phyloP scores from a whole-genome alignment of 2,329 filamentous ascomycete genomes.

The Botryotinia narcissicola region DNA sequence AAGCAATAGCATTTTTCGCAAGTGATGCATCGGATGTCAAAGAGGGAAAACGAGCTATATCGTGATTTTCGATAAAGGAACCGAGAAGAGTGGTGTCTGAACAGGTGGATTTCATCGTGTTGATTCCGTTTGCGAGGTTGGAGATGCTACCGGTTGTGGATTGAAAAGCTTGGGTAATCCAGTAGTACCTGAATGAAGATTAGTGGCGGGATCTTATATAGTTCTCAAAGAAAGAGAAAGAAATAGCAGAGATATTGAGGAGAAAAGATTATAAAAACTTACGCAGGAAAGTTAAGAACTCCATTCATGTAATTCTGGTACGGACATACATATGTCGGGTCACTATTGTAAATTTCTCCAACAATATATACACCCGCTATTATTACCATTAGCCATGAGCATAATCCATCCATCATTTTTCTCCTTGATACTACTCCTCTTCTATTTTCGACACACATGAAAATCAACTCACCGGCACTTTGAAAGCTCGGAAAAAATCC shows the following conservation, averaged over 20 bases:
- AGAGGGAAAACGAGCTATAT: conserved; percentile 31
- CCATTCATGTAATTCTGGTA: conserved; percentile 57
- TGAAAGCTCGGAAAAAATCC: conserved; percentile 56
- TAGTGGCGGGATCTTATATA: neutral
- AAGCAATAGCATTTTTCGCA: conserved; percentile 50
- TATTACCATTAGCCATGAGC: neutral
- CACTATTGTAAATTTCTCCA: conserved; percentile 58
- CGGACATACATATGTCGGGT: conserved; percentile 51
- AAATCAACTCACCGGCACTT: conserved; percentile 38
- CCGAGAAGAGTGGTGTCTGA: conserved; percentile 42
- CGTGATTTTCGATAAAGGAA: conserved; percentile 43
- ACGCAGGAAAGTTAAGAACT: conserved; percentile 57
- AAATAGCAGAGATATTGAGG: rapidly evolving
- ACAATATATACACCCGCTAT: conserved; percentile 58
- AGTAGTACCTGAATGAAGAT: conserved; percentile 35
- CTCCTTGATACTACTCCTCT: neutral
- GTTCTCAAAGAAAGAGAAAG: neutral
- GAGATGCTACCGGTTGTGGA: conserved; percentile 34
- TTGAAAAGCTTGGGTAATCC: conserved; percentile 35
- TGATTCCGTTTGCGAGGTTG: conserved; percentile 35
- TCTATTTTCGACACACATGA: too few relatives aligned
- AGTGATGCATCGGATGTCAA: conserved; percentile 31
- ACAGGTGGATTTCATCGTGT: conserved; percentile 32
- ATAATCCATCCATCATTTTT: neutral
- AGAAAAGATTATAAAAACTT: neutral